phyloP scores from a whole-genome alignment of 179 eudicot genomes.

The Sideroxylon spinosum region DNA sequence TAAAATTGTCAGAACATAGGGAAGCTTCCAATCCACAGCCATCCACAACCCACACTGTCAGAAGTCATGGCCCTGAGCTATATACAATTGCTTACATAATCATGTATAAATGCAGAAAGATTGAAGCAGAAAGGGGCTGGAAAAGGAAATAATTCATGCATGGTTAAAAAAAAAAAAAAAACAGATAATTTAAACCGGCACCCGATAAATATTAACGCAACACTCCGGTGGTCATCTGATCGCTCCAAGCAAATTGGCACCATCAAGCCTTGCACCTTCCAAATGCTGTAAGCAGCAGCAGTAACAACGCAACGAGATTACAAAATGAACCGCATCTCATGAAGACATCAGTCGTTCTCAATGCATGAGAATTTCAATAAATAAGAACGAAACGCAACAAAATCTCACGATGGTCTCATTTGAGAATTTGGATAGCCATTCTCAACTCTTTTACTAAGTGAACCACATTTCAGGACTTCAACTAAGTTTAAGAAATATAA shows the following conservation, averaged over 20 bases:
- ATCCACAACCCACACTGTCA: constrained; percentile 5
- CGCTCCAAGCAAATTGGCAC: constrained; percentile 81
- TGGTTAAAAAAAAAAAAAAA: neutral
- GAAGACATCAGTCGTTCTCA: neutral
- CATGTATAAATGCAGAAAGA: neutral
- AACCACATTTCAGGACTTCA: no score
- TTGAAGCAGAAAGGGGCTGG: neutral
- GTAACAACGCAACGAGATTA: constrained; percentile 6
- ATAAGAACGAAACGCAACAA: no score
- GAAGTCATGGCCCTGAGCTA: neutral
- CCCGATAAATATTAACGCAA: neutral
- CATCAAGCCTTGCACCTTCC: constrained; percentile 82
- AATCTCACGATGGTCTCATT: no score
- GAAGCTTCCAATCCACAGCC: neutral
- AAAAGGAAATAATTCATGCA: neutral
- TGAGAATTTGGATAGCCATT: no score
- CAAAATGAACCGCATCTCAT: neutral
- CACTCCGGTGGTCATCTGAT: constrained; percentile 43
- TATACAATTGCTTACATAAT: neutral
- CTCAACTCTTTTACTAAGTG: no score
- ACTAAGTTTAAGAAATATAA: no score
- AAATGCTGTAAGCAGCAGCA: constrained; percentile 36
- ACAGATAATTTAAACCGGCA: neutral
- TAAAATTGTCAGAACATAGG: neutral
- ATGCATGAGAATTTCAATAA: no score